These are phyloP conservation scores for Peterozyma toletana DNA, from an alignment of 805 yeast genomes.

Conservation along the genomic window DNA sequence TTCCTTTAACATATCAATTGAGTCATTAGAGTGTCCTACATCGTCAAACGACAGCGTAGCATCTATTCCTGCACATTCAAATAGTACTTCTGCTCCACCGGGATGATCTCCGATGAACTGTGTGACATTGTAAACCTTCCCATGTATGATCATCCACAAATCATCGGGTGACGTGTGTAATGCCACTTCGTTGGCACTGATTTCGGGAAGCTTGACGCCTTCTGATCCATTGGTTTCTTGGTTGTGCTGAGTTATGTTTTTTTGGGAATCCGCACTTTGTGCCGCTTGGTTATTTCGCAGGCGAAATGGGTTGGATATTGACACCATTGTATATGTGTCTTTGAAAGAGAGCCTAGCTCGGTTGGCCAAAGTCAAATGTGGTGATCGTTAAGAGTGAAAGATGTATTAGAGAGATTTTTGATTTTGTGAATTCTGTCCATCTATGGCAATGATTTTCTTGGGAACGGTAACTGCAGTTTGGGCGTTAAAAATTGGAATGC, in stretches of 20 bases:
- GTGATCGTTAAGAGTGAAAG: neutral
- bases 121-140: constrained; percentile 62
- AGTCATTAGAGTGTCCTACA: constrained; percentile 67
- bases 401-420: neutral
- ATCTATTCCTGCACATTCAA: constrained; percentile 77
- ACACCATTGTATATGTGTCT: too few relatives aligned
- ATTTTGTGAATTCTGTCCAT: constrained; percentile 5
- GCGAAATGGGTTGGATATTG: neutral
- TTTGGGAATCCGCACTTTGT: neutral
- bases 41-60: constrained; percentile 69
- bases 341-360: too few relatives aligned
- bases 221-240: neutral
- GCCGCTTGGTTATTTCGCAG: neutral
- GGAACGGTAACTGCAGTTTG: too few relatives aligned
- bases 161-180: constrained; percentile 41
- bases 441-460: too few relatives aligned
- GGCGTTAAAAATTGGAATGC: too few relatives aligned
- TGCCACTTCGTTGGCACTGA: constrained; percentile 36
- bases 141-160: constrained; percentile 66
- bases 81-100: constrained; percentile 79
- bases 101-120: constrained; percentile 56
- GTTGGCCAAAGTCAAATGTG: neutral
- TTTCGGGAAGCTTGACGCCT: neutral
- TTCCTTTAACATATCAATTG: constrained; percentile 82
- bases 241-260: neutral